These are phyloP conservation scores for Penicillium egyptiacum DNA, from an alignment of 495 filamentous ascomycete genomes.

Conservation along the genomic window DNA sequence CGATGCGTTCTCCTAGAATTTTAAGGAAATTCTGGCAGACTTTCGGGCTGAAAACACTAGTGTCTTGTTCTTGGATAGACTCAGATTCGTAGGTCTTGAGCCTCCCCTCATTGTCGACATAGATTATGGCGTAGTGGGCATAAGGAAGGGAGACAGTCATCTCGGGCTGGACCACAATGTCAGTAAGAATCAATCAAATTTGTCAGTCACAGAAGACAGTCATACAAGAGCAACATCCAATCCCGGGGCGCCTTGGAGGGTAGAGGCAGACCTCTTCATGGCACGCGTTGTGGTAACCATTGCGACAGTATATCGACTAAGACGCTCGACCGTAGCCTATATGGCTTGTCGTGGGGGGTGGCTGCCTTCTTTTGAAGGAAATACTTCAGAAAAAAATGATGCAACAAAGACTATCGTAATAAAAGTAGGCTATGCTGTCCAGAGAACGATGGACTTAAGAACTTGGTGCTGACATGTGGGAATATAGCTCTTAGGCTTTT, in stretches of 20 bases:
- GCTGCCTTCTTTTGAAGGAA: too few relatives aligned
- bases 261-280: slow-evolving; percentile 27
- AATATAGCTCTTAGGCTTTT: too few relatives aligned
- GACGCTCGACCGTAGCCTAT: too few relatives aligned
- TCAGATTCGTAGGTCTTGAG: slow-evolving; percentile 35
- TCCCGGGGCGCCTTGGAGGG: slow-evolving; percentile 27
- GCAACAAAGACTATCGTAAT: too few relatives aligned
- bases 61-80: slow-evolving; percentile 35
- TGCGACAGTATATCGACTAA: too few relatives aligned
- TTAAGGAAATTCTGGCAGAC: slow-evolving; percentile 33
- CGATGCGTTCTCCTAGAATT: too few relatives aligned
- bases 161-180: slow-evolving; percentile 16
- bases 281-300: too few relatives aligned
- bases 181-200: not conserved
- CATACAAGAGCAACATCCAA: slow-evolving; percentile 32
- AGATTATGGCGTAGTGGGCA: slow-evolving; percentile 43
- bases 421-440: not conserved
- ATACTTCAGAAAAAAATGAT: too few relatives aligned
- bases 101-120: slow-evolving; percentile 39
- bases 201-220: not conserved
- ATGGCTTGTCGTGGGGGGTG: too few relatives aligned
- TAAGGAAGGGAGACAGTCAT: too few relatives aligned
- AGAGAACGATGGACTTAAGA: not conserved
- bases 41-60: slow-evolving; percentile 36
- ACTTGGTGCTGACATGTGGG: too few relatives aligned